These are phyloP conservation scores for Actinidia polygama DNA, from an alignment of 179 eudicot species.

Conservation along the genomic window DNA sequence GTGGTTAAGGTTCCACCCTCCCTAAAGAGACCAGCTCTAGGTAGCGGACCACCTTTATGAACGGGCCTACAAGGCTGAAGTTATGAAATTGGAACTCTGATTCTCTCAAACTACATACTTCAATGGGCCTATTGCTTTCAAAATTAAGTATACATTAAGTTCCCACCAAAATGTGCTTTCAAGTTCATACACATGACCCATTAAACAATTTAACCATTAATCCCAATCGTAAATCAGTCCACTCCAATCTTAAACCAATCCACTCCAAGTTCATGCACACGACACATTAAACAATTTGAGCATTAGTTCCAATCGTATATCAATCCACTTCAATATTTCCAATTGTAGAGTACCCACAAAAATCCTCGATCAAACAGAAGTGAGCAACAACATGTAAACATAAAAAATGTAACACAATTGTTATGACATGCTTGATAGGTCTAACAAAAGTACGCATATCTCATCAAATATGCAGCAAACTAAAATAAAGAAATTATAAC, in stretches of 20 bases:
- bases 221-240: neutral
- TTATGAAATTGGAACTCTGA: no score
- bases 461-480: neutral
- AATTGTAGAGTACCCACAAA: neutral
- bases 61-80: no score
- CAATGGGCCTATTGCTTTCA: no score
- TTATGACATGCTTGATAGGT: neutral
- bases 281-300: no score
- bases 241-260: no score
- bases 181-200: neutral
- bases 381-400: neutral
- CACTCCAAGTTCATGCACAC: no score
- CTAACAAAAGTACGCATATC: neutral
- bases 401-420: neutral
- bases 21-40: neutral
- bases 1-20: neutral
- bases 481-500: neutral
- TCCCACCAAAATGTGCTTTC: no score
- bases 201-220: neutral
- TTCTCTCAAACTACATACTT: no score
- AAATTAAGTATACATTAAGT: no score
- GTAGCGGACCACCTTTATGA: no score
- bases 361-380: neutral
- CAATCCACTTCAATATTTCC: constrained; percentile 1
- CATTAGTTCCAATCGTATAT: no score